A percentile compares a stretch with the other conserved stretches of the same genome.
These are phyloP conservation scores for Galeopsis tetrahit DNA, from an alignment of 257 asterid genomes.

Conservation along the genomic window DNA sequence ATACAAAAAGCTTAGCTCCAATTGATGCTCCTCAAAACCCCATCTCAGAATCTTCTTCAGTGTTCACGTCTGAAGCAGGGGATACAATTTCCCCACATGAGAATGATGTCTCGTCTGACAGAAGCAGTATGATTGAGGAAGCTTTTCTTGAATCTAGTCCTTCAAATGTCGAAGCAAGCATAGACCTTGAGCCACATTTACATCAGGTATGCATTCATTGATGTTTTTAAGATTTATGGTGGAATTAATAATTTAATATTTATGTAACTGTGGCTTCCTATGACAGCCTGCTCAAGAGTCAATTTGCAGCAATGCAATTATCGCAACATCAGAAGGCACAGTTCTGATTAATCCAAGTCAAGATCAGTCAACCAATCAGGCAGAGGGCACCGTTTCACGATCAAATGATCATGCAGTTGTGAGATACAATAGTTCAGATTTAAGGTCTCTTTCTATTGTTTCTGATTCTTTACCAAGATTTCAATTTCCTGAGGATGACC, in stretches of 20 bases:
- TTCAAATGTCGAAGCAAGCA: slow-evolving; percentile 44
- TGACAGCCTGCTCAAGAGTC: slow-evolving; percentile 58
- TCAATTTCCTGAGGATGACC: slow-evolving; percentile 44
- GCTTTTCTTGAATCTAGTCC: slow-evolving; percentile 40
- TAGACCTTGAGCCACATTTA: slow-evolving; percentile 36
- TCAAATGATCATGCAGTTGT: slow-evolving; percentile 35
- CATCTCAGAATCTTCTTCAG: slow-evolving; percentile 49
- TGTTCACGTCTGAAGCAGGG: slow-evolving; percentile 53
- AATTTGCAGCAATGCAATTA: slow-evolving; percentile 43
- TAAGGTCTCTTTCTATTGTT: slow-evolving; percentile 46
- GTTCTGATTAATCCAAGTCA: slow-evolving; percentile 30
- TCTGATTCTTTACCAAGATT: slow-evolving; percentile 49
- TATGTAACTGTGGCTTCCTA: slow-evolving; percentile 37
- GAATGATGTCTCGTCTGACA: slow-evolving; percentile 47
- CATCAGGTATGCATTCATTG: slow-evolving; percentile 46
- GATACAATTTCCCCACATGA: slow-evolving; percentile 40
- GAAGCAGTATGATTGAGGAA: slow-evolving; percentile 41
- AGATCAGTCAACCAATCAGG: slow-evolving; percentile 38
- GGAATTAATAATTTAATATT: slow-evolving; percentile 28
- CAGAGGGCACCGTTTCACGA: slow-evolving; percentile 33
- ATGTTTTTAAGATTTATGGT: slow-evolving; percentile 31
- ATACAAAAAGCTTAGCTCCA: slow-evolving; percentile 41
- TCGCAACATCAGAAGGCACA: slow-evolving; percentile 35
- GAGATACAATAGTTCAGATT: slow-evolving; percentile 39
- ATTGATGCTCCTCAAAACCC: slow-evolving; percentile 44